A percentile compares a stretch with the other conserved stretches of the same genome.
Evolutionary conservation across 176 grass and related monocot genomes (phyloP).

Genomic region (Hordeum vulgare): MorexV3_pseudomolecules_assembly NC_058520.1:9221442-9221941

Average conservation of each 20-base stretch:
- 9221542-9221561: too few relatives aligned
- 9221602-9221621: background rate
- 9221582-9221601: background rate
- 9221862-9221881: too few relatives aligned
- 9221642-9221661: slow-evolving; percentile 22
- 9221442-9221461: too few relatives aligned
- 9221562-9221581: background rate
- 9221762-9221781: background rate
- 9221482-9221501: too few relatives aligned
- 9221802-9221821: background rate
- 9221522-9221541: too few relatives aligned
- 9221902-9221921: slow-evolving; percentile 56
- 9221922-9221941: slow-evolving; percentile 59
- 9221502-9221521: too few relatives aligned
- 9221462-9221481: too few relatives aligned
- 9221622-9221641: background rate
- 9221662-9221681: too few relatives aligned
- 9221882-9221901: too few relatives aligned
- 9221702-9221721: background rate
- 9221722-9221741: background rate
- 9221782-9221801: background rate
- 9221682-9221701: background rate
- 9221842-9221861: background rate
- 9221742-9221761: background rate
- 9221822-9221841: background rate